Conservation (phyloP, 2,329 filamentous ascomycete genomes). For the Diaporthe helianthi region DNA sequence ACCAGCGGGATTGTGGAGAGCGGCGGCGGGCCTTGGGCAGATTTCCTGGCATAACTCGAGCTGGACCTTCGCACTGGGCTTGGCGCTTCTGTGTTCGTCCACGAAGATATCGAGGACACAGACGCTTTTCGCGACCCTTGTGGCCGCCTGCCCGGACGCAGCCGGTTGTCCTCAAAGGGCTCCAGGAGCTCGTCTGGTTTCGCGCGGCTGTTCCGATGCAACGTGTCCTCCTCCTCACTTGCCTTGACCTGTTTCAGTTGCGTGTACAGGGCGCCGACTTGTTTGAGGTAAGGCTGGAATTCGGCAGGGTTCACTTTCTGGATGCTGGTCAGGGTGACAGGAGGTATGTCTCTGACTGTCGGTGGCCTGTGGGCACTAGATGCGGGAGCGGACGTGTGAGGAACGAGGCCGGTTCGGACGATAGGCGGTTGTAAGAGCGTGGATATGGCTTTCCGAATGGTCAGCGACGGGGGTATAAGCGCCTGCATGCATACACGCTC, state of each 20-base stretch:
- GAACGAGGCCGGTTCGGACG: conserved; percentile 83
- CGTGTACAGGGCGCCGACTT: conserved; percentile 88
- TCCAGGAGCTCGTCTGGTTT: conserved; percentile 54
- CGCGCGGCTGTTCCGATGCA: conserved; percentile 45
- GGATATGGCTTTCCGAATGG: conserved; percentile 73
- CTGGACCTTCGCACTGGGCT: conserved; percentile 53
- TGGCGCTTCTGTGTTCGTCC: conserved; percentile 57
- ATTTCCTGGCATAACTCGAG: conserved; percentile 61
- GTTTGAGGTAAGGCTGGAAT: conserved; percentile 83
- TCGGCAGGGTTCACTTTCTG: conserved; percentile 78
- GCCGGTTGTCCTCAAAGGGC: conserved; percentile 50
- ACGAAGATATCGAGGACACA: conserved; percentile 55
- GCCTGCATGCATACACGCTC: background rate
- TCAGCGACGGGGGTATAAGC: conserved; percentile 23
- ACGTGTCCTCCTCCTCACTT: conserved; percentile 67
- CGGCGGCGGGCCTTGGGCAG: conserved; percentile 77
- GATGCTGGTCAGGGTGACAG: conserved; percentile 89
- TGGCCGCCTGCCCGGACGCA: conserved; percentile 54
- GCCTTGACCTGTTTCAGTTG: conserved; percentile 86
- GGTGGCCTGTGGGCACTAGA: conserved; percentile 82
- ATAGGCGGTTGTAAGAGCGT: conserved; percentile 92
- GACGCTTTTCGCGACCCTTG: conserved; percentile 50
- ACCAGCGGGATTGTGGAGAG: conserved; percentile 90
- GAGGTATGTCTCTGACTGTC: conserved; percentile 88
- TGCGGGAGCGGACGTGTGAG: conserved; percentile 74